Base-by-base conservation (phyloP, 1,139 yeast genomes). In the Kluyveromyces sp. region DNA sequence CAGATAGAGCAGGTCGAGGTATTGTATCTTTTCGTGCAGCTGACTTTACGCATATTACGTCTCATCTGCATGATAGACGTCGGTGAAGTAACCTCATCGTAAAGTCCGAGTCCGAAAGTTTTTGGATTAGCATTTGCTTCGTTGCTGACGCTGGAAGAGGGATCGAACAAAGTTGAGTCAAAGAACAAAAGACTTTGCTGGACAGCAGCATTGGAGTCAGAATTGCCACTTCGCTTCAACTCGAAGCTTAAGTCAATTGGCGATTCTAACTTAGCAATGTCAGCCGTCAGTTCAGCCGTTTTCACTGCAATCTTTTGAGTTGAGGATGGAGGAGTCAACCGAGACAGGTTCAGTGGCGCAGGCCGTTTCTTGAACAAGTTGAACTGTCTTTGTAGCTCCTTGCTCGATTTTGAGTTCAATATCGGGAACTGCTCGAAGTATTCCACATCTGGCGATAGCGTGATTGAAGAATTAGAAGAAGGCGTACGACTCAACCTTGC, bases 1-100 rank as follows among this genome's bases (percentile, higher is more conserved):
- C 73, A 68, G 18, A 67, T 52, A 7, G 58, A 53, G 46, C 73
- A 68, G 2, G 35, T 42, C 31, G 56, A 57, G 9, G 56, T 56
- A 3, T 53, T 44, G 43, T 47, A 58, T 33, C 52, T 51, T 49
- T 58, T 55, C 15, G 55, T 50, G 11, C 41, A 39, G 7, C 41
- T 44, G 13, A 39, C 39, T 18, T 39, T 49, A 28, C 47, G 42
- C 11, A 46, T 31, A 26, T 45, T 49, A 9, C 38, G 16, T 26
- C 41, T 44, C 12, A 45, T 41, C 11, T 40, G 33, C 30, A 43
- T 49, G 17, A 47, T 20, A 36, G 43, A 46, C 3, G 57, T 52
- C 22, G 60, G 58, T 8, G 57, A 55, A 15, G 46, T 50, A 28
- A 49, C 53, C 33, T 52, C 58, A 18, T 49, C 40, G 37, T 48